A percentile compares a stretch with the other conserved stretches of the same genome.
phyloP scores from a whole-genome alignment of 2,329 filamentous ascomycete genomes.

The Achaetomium macrosporum region DNA sequence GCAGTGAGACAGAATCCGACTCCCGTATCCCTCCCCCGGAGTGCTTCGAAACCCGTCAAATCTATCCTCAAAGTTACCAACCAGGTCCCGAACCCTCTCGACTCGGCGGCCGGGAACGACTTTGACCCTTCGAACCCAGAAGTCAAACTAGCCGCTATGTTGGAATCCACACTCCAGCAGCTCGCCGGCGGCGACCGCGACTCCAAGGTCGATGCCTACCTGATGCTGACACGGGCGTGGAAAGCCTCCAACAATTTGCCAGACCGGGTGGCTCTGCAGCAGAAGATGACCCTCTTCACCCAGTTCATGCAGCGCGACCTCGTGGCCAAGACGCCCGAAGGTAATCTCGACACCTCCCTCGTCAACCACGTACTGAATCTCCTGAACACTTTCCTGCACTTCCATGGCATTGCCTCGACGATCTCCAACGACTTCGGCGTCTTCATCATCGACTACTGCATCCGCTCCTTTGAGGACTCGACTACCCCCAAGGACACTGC shows the following conservation, averaged over 20 bases:
- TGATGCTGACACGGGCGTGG: constrained; percentile 67
- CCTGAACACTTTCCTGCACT: constrained; percentile 69
- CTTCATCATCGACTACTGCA: constrained; percentile 76
- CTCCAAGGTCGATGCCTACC: constrained; percentile 78
- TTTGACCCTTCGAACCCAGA: constrained; percentile 31
- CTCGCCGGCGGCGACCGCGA: constrained; percentile 68
- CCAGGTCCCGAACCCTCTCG: constrained; percentile 42
- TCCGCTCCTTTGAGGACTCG: constrained; percentile 64
- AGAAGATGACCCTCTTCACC: constrained; percentile 70
- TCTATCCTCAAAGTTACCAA: constrained; percentile 73
- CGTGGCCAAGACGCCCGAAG: constrained; percentile 50
- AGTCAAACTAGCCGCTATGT: constrained; percentile 66
- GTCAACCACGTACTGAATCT: constrained; percentile 73
- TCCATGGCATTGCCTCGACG: constrained; percentile 61
- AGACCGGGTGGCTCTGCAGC: constrained; percentile 63
- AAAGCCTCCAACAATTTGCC: constrained; percentile 79
- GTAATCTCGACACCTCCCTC: constrained; percentile 60
- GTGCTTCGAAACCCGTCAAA: constrained; percentile 44
- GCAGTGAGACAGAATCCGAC: constrained; percentile 36
- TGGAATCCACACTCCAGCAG: constrained; percentile 78
- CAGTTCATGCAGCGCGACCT: constrained; percentile 84
- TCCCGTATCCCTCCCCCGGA: constrained; percentile 36
- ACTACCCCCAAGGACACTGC: constrained; percentile 69
- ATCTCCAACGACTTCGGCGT: constrained; percentile 72
- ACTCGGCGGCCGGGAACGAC: constrained; percentile 39